Percentiles rank a stretch among this genome's conserved stretches.
Conservation (phyloP, 192 early-diverging fungal genomes). For the Jimgerdemannia lactiflua region DNA sequence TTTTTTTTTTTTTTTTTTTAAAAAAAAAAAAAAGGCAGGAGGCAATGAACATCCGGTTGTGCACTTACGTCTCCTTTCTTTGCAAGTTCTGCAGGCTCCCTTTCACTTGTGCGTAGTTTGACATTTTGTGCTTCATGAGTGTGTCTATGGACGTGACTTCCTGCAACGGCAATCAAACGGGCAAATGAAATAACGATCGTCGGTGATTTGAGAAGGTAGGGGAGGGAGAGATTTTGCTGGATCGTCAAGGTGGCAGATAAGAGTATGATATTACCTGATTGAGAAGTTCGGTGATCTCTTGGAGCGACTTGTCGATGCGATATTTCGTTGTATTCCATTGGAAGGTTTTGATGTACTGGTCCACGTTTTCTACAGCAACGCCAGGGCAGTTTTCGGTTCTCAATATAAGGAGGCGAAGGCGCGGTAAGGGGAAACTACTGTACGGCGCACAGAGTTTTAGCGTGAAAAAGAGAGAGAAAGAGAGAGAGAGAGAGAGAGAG, state of each 20-base stretch:
- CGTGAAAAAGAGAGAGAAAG: not conserved
- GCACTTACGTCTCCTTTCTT: constrained; percentile 74
- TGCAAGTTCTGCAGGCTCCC: constrained; percentile 77
- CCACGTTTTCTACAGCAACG: constrained; percentile 67
- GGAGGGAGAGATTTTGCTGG: not conserved
- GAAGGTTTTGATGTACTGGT: constrained; percentile 84
- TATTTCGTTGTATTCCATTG: constrained; percentile 98
- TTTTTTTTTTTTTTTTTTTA: too few relatives aligned
- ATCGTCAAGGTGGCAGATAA: not conserved
- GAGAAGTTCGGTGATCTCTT: constrained; percentile 79
- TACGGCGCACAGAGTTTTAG: constrained; percentile 9
- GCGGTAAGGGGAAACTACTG: constrained; percentile 1
- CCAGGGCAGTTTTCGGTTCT: not conserved
- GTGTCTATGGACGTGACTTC: constrained; percentile 87
- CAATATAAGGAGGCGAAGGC: not conserved
- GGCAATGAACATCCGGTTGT: too few relatives aligned
- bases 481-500: not conserved
- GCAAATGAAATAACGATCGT: not conserved
- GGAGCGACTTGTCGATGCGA: constrained; percentile 87
- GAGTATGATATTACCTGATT: constrained; percentile 52
- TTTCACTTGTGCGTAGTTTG: constrained; percentile 82
- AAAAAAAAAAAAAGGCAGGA: too few relatives aligned
- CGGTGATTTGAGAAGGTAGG: not conserved
- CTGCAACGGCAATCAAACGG: constrained; percentile 34
- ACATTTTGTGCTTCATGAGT: constrained; percentile 89